Percentiles rank a stretch among this genome's conserved stretches.
Conservation (phyloP, 1,139 yeast genomes). For the Magnusiomyces fungicola region DNA sequence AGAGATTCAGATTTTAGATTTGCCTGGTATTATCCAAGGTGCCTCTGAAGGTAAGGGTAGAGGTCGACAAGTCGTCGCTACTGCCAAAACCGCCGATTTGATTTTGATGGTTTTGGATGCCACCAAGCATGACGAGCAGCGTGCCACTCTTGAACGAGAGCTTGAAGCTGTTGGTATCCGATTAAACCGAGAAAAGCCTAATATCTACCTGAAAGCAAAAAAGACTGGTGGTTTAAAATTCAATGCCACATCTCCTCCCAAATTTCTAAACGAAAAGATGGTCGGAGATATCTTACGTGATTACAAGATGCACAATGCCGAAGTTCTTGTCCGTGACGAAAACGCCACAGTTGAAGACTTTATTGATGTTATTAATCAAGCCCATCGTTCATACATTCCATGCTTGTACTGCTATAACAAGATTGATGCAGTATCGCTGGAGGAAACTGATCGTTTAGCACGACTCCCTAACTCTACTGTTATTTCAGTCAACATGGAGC, state of each 20-base stretch:
- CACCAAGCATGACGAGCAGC: slow-evolving; percentile 83
- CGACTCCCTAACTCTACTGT: slow-evolving; percentile 89
- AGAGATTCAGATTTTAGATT: slow-evolving; percentile 89
- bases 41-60: slow-evolving; percentile 97
- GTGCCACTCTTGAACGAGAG: slow-evolving; percentile 79
- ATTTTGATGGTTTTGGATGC: slow-evolving; percentile 93
- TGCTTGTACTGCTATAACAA: slow-evolving; percentile 93
- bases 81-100: slow-evolving; percentile 90
- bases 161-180: slow-evolving; percentile 92
- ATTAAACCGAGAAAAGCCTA: slow-evolving; percentile 73
- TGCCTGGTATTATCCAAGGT: slow-evolving; percentile 95
- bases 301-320: slow-evolving; percentile 88
- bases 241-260: slow-evolving; percentile 75
- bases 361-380: slow-evolving; percentile 83
- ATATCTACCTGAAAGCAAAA: slow-evolving; percentile 68
- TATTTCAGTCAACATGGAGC: slow-evolving; percentile 81
- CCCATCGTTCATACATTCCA: slow-evolving; percentile 79
- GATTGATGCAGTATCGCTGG: slow-evolving; percentile 89
- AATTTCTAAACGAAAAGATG: slow-evolving; percentile 71
- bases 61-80: slow-evolving; percentile 94
- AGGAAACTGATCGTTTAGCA: slow-evolving; percentile 88
- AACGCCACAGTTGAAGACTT: slow-evolving; percentile 88
- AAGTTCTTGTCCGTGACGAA: slow-evolving; percentile 83
- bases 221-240: slow-evolving; percentile 89
- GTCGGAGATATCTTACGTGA: slow-evolving; percentile 73